phyloP scores from a whole-genome alignment of 2,329 filamentous ascomycete genomes.

The Epichloe hybrida region DNA sequence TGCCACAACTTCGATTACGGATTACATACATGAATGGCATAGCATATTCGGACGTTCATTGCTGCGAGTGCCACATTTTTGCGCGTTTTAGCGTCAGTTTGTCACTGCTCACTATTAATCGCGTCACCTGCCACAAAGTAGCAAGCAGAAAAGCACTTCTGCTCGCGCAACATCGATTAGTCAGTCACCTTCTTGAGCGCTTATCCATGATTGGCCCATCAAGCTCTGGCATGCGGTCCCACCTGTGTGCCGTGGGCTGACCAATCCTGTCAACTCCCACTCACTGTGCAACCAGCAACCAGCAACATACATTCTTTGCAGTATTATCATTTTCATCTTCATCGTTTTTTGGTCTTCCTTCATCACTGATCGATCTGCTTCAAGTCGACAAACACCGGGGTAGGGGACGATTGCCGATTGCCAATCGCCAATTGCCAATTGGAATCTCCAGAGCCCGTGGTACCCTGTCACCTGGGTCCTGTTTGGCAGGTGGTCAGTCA shows the following conservation, averaged over 20 bases:
- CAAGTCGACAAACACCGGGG: background rate
- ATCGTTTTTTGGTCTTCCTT: background rate
- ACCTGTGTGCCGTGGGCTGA: background rate
- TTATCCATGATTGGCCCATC: no score
- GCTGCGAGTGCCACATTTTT: slow-evolving; percentile 17
- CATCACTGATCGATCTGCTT: no score
- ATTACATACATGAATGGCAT: no score
- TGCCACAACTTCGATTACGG: no score
- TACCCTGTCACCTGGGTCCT: background rate
- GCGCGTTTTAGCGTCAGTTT: slow-evolving; percentile 14
- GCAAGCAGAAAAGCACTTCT: no score
- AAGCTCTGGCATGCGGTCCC: background rate
- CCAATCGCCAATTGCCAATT: background rate
- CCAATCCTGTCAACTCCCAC: background rate
- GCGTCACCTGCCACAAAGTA: background rate
- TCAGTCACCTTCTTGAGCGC: no score
- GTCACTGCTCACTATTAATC: background rate
- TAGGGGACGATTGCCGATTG: background rate
- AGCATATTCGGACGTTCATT: no score
- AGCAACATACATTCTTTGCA: background rate
- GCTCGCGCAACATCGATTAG: no score
- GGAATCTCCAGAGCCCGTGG: background rate
- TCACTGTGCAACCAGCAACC: background rate
- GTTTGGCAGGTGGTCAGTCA: background rate
- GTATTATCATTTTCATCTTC: background rate